Evolutionary conservation across 768 basidiomycete genomes (phyloP).

Genomic region (Trametes cinnabarina): DNA sequence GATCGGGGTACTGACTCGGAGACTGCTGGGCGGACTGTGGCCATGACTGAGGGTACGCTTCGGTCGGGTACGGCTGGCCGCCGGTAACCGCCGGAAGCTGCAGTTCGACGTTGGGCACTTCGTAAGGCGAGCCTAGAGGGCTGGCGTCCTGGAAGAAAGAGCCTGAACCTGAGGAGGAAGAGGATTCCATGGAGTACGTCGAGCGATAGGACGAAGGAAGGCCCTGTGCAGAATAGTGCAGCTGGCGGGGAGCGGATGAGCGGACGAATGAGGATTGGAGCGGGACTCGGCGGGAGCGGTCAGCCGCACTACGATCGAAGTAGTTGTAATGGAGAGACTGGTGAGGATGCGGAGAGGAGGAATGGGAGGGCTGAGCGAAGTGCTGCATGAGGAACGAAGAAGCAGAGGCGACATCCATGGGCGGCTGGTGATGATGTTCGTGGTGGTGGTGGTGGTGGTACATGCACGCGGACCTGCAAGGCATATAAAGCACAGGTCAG

Average conservation of each 20-base stretch:
- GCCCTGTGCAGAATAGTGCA: conserved; percentile 8
- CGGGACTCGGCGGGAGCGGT: conserved; percentile 13
- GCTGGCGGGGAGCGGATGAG: conserved; percentile 19
- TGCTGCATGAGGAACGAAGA: conserved; percentile 16
- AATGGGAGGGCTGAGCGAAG: conserved; percentile 7
- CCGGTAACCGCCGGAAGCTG: not conserved
- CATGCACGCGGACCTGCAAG: not conserved
- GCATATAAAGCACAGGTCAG: conserved; percentile 12
- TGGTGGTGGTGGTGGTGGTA: conserved; percentile 4
- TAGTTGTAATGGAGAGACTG: conserved; percentile 16
- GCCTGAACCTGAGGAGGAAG: conserved; percentile 14
- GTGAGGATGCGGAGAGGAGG: conserved; percentile 14
- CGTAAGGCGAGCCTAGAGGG: conserved; percentile 8
- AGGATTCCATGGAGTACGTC: conserved; percentile 14
- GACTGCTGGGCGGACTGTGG: conserved; percentile 5
- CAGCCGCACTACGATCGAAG: conserved; percentile 6
- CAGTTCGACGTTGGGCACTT: conserved; percentile 1
- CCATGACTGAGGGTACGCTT: conserved; percentile 13
- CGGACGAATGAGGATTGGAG: conserved; percentile 19
- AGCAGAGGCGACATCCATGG: conserved; percentile 19
- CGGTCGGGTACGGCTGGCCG: conserved; percentile 10
- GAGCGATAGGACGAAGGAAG: conserved; percentile 13
- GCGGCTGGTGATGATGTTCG: conserved; percentile 9
- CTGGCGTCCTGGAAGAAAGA: conserved; percentile 10
- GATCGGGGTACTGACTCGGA: conserved; percentile 10